A percentile compares a stretch with the other conserved stretches of the same genome.
These are phyloP conservation scores for Coprinopsis sp. DNA, from an alignment of 768 basidiomycete genomes.

Conservation along the genomic window DNA sequence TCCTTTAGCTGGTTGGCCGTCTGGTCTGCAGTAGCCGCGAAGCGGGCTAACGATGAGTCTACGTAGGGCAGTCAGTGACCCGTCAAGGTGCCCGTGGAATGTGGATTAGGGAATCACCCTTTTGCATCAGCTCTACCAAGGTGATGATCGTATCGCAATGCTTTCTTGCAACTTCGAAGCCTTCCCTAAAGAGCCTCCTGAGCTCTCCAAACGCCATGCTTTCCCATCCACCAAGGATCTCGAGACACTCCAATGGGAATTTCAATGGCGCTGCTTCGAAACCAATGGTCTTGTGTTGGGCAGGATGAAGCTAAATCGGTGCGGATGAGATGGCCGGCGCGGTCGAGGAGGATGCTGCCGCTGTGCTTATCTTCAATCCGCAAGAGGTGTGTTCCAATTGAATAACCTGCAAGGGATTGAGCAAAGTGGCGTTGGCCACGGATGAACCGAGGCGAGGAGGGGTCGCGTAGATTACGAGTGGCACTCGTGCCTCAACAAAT, in stretches of 20 bases:
- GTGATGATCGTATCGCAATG: slow-evolving; percentile 94
- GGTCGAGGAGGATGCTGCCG: slow-evolving; percentile 94
- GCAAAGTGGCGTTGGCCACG: slow-evolving; percentile 94
- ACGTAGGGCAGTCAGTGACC: not conserved
- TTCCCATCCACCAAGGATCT: slow-evolving; percentile 86
- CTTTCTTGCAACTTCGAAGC: slow-evolving; percentile 90
- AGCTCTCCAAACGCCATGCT: slow-evolving; percentile 78
- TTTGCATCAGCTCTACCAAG: slow-evolving; percentile 97
- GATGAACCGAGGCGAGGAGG: slow-evolving; percentile 78
- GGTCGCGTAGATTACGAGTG: slow-evolving; percentile 81
- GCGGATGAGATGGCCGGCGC: slow-evolving; percentile 91
- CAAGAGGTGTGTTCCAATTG: slow-evolving; percentile 90
- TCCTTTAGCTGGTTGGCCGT: slow-evolving; percentile 86
- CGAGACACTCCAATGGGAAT: slow-evolving; percentile 89
- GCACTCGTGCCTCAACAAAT: slow-evolving; percentile 86
- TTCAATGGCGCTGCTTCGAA: slow-evolving; percentile 99
- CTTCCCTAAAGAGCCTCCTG: slow-evolving; percentile 81
- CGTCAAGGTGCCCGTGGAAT: not conserved
- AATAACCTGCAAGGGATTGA: slow-evolving; percentile 91
- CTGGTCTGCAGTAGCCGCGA: slow-evolving; percentile 84
- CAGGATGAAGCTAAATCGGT: slow-evolving; percentile 98
- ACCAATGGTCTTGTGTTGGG: slow-evolving; percentile 96
- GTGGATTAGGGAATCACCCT: slow-evolving; percentile 57
- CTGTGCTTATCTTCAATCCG: slow-evolving; percentile 99
- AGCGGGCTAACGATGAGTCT: slow-evolving; percentile 94